A percentile compares a stretch with the other conserved stretches of the same genome.
These are phyloP conservation scores for Colletotrichum theobromicola DNA, from an alignment of 2,329 filamentous ascomycete genomes.

Conservation along the genomic window DNA sequence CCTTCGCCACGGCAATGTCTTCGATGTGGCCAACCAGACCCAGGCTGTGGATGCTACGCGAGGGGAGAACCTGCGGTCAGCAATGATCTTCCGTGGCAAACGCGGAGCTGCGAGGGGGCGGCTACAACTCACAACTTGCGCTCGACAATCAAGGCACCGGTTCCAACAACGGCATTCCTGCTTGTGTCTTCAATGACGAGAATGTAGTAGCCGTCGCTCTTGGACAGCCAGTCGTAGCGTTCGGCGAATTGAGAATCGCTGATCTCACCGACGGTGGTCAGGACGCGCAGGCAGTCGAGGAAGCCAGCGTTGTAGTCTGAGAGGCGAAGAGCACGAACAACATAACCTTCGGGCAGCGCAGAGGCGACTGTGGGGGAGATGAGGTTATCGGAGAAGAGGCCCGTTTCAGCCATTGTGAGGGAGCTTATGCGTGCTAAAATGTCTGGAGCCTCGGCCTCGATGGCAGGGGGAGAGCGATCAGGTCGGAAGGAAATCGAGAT, in stretches of 20 bases:
- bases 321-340: constrained; percentile 78
- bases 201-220: constrained; percentile 81
- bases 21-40: constrained; percentile 94
- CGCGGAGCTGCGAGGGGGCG: neutral
- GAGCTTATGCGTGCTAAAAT: neutral
- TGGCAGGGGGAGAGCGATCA: neutral
- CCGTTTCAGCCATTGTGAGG: constrained; percentile 43
- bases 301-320: constrained; percentile 83
- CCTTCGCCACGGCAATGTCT: constrained; percentile 93
- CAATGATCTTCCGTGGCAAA: neutral
- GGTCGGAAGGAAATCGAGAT: neutral
- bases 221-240: constrained; percentile 82
- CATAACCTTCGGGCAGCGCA: constrained; percentile 80
- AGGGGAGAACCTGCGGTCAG: constrained; percentile 22
- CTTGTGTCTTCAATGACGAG: constrained; percentile 81
- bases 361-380: constrained; percentile 78
- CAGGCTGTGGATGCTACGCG: constrained; percentile 74
- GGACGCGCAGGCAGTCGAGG: constrained; percentile 86
- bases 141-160: constrained; percentile 89
- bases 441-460: neutral
- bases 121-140: constrained; percentile 77
- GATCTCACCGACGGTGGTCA: constrained; percentile 93
- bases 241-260: constrained; percentile 74
- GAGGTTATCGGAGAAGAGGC: constrained; percentile 79
- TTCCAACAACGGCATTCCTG: constrained; percentile 76